These are phyloP conservation scores for Citrus trifoliata DNA, from an alignment of 345 rosid species.

Conservation along the genomic window DNA sequence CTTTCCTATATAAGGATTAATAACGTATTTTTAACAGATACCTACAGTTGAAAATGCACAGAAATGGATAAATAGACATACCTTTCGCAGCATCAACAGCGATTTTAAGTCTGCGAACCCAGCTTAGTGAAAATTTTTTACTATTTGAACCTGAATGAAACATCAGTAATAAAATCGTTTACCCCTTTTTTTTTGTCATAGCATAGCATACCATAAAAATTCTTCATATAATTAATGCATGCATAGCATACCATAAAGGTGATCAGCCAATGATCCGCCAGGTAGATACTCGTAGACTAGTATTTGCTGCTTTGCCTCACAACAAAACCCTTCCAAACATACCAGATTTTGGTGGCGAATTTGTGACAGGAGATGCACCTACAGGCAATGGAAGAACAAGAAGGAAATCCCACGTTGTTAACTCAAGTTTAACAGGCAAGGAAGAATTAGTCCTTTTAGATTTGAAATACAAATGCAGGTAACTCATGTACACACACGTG, in stretches of 20 bases:
- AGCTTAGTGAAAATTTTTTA: slow-evolving; percentile 56
- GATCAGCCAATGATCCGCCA: slow-evolving; percentile 83
- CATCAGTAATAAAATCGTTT: background rate
- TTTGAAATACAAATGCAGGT: background rate
- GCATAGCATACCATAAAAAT: background rate
- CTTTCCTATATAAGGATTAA: background rate
- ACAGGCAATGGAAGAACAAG: background rate
- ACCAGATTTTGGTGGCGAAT: slow-evolving; percentile 88
- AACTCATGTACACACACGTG: background rate
- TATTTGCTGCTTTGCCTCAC: slow-evolving; percentile 80
- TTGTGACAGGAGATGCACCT: slow-evolving; percentile 80
- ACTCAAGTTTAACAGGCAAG: background rate
- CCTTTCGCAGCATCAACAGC: slow-evolving; percentile 97
- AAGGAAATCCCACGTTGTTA: background rate
- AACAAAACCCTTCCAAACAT: slow-evolving; percentile 78
- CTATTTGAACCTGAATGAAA: slow-evolving; percentile 47
- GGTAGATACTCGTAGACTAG: slow-evolving; percentile 86
- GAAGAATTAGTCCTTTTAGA: background rate
- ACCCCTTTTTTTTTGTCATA: background rate
- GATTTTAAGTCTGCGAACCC: slow-evolving; percentile 88
- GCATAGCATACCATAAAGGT: slow-evolving; percentile 67
- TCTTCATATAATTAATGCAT: background rate
- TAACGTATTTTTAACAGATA: background rate
- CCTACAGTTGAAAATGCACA: background rate
- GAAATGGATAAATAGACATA: slow-evolving; percentile 5